Percentiles rank a stretch among this genome's conserved stretches.
These are phyloP conservation scores for Peronospora tabacina DNA, from an alignment of 352 stramenopile genomes.

Conservation along the genomic window DNA sequence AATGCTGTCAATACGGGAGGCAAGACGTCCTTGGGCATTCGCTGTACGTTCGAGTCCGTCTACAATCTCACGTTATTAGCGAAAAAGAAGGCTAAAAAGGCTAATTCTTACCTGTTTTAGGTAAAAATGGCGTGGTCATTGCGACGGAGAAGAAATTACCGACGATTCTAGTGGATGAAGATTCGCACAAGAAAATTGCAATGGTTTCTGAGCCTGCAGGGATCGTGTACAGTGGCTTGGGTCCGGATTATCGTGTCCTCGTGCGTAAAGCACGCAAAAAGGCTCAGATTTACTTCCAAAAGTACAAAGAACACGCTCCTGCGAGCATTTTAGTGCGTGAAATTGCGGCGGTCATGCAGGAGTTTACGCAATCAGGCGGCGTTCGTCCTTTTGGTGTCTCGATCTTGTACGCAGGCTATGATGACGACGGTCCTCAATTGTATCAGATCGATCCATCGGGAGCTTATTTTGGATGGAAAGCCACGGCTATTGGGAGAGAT, in stretches of 20 bases:
- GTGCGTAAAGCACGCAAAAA: constrained; percentile 94
- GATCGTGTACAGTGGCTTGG: constrained; percentile 97
- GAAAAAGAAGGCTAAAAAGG: background rate
- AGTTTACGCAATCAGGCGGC: constrained; percentile 96
- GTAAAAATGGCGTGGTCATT: constrained; percentile 98
- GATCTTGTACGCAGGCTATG: constrained; percentile 95
- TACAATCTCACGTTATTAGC: background rate
- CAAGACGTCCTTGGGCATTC: constrained; percentile 96
- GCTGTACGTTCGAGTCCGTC: constrained; percentile 44
- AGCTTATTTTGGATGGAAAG: constrained; percentile 99
- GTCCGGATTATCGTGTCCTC: constrained; percentile 98
- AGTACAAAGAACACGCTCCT: constrained; percentile 93
- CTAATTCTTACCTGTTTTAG: constrained; percentile 34
- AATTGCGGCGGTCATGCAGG: constrained; percentile 97
- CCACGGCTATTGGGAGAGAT: constrained; percentile 98
- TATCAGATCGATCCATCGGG: constrained; percentile 98
- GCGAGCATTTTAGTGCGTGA: constrained; percentile 94
- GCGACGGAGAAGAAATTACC: constrained; percentile 98
- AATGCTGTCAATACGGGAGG: constrained; percentile 97
- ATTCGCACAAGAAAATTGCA: constrained; percentile 95
- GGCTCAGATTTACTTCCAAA: constrained; percentile 92
- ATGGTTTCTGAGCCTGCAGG: constrained; percentile 86
- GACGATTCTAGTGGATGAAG: constrained; percentile 92
- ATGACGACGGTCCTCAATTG: constrained; percentile 95
- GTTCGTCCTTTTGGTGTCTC: constrained; percentile 98